These are phyloP conservation scores for Pisolithus sp. DNA, from an alignment of 768 basidiomycete species.

Conservation along the genomic window DNA sequence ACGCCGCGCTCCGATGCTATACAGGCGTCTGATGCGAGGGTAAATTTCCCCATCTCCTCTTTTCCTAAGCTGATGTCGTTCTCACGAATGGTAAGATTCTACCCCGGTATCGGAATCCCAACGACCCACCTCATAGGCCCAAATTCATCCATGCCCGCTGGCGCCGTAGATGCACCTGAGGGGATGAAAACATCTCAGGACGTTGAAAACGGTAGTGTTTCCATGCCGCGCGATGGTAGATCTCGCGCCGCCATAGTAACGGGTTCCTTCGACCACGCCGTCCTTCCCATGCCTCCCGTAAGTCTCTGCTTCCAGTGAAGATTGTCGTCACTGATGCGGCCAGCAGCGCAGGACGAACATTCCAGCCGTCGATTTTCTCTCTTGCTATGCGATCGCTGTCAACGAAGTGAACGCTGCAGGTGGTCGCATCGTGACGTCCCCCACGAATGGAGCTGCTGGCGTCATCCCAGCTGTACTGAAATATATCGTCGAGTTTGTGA, in stretches of 20 bases:
- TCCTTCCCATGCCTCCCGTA: conserved; percentile 80
- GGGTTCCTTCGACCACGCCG: conserved; percentile 73
- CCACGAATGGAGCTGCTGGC: conserved; percentile 90
- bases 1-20: conserved; percentile 83
- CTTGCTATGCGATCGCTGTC: conserved; percentile 90
- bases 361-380: conserved; percentile 89
- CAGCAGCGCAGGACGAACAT: conserved; percentile 75
- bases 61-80: neutral
- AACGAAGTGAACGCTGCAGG: conserved; percentile 94
- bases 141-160: conserved; percentile 12
- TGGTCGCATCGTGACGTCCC: conserved; percentile 91
- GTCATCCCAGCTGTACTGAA: conserved; percentile 92
- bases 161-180: conserved; percentile 22
- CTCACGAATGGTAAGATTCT: conserved; percentile 33
- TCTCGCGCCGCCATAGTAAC: conserved; percentile 42
- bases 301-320: conserved; percentile 21
- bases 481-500: conserved; percentile 87
- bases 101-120: conserved; percentile 40
- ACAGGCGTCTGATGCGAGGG: conserved; percentile 88
- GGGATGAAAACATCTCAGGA: neutral
- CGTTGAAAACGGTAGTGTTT: conserved; percentile 3
- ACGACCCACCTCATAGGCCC: conserved; percentile 32
- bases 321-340: conserved; percentile 1
- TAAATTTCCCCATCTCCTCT: conserved; percentile 22
- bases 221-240: neutral